phyloP scores from a whole-genome alignment of 2,329 filamentous ascomycete species.

The Phyllachora maydis region DNA sequence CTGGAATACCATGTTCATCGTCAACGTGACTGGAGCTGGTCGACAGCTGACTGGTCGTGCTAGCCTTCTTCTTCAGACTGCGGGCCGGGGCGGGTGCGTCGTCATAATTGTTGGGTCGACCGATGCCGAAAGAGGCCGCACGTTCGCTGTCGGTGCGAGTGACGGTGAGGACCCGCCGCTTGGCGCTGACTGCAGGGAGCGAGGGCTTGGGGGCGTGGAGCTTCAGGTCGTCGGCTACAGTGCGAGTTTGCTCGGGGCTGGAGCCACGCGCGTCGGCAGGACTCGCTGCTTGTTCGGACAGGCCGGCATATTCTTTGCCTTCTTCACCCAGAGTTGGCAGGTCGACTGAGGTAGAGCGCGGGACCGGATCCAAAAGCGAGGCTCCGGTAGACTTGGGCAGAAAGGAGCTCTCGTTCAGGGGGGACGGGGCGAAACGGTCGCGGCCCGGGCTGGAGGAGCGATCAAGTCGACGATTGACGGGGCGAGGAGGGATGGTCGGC shows the following conservation, averaged over 20 bases:
- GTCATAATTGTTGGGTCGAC: constrained; percentile 39
- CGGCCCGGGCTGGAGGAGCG: constrained; percentile 60
- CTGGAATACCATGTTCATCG: constrained; percentile 75
- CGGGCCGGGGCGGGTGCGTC: constrained; percentile 21
- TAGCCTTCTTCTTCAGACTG: constrained; percentile 42
- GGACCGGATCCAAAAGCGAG: constrained; percentile 18
- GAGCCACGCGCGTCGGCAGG: constrained; percentile 19
- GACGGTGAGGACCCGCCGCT: constrained; percentile 62
- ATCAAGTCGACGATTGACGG: constrained; percentile 43
- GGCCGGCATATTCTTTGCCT: constrained; percentile 63
- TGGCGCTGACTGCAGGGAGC: constrained; percentile 60
- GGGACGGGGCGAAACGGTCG: constrained; percentile 67
- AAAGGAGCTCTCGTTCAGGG: constrained; percentile 53
- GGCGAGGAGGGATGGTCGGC: constrained; percentile 65
- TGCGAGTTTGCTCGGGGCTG: constrained; percentile 54
- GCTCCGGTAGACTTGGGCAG: constrained; percentile 21
- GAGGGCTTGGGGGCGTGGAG: constrained; percentile 81
- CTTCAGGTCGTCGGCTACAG: constrained; percentile 61
- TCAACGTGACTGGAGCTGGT: constrained; percentile 29
- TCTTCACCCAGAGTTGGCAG: constrained; percentile 79
- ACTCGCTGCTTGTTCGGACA: constrained; percentile 25
- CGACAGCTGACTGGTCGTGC: constrained; percentile 27
- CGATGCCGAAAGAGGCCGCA: constrained; percentile 70
- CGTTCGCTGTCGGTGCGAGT: constrained; percentile 82
- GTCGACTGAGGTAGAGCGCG: constrained; percentile 55